Percentiles rank a stretch among this genome's conserved stretches.
Evolutionary conservation across 2,329 filamentous ascomycete species (phyloP).

Genomic region (Epichloe festucae): DNA sequence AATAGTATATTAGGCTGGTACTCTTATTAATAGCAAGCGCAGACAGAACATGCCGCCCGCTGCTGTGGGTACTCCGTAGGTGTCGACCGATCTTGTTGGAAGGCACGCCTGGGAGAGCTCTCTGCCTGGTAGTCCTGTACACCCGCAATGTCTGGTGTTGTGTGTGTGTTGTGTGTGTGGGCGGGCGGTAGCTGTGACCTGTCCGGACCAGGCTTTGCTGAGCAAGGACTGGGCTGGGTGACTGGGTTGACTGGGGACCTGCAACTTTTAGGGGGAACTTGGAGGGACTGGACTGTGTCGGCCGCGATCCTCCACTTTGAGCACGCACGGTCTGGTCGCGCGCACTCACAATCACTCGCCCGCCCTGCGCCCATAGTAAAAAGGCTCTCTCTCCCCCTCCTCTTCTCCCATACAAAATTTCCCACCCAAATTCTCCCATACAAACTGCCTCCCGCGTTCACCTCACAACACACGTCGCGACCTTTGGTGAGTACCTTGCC

Average conservation of each 20-base stretch:
- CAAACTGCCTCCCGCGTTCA: constrained; percentile 28
- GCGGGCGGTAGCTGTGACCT: constrained; percentile 1
- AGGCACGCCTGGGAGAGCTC: neutral
- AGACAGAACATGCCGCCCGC: neutral
- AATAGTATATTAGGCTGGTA: neutral
- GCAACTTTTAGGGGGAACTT: too few relatives aligned
- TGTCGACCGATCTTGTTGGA: neutral
- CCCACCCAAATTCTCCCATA: constrained; percentile 41
- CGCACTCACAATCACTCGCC: constrained; percentile 42
- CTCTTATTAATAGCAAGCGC: neutral
- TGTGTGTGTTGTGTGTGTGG: neutral
- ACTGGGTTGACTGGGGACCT: too few relatives aligned
- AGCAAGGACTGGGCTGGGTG: neutral
- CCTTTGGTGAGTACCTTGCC: constrained; percentile 40
- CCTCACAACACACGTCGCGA: constrained; percentile 30
- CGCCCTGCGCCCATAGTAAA: constrained; percentile 41
- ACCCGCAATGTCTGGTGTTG: neutral
- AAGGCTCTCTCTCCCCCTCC: constrained; percentile 39
- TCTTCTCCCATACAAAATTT: constrained; percentile 51
- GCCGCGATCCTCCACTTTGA: constrained; percentile 17
- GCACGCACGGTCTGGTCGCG: constrained; percentile 9
- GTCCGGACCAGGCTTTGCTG: neutral
- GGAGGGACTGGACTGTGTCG: constrained; percentile 3
- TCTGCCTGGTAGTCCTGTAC: neutral
- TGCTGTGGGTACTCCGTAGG: neutral